phyloP scores from a whole-genome alignment of 148 eudicot species.

The Cornus suecica region DNA sequence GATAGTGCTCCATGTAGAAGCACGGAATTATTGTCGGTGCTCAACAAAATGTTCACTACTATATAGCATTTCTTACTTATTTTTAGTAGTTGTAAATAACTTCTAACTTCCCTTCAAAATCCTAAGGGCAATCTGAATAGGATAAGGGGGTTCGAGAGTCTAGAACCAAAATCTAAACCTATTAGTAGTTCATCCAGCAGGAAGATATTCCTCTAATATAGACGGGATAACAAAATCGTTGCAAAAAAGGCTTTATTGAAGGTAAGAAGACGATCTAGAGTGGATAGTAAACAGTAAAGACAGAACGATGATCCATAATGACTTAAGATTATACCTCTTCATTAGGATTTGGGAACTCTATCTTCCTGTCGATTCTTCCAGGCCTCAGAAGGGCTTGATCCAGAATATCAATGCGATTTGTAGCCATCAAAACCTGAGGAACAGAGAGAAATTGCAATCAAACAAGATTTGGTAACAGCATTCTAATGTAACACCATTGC shows the following conservation, averaged over 20 bases:
- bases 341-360: slow-evolving; percentile 75
- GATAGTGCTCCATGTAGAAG: not conserved
- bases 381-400: slow-evolving; percentile 80
- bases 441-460: not conserved
- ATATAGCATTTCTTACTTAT: not conserved
- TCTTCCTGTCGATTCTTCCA: slow-evolving; percentile 74
- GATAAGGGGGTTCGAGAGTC: not conserved
- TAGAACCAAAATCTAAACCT: not conserved
- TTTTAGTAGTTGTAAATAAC: not conserved
- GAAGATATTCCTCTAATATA: not conserved
- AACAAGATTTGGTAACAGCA: not conserved
- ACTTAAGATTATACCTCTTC: slow-evolving; percentile 45
- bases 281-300: not conserved
- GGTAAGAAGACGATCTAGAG: not conserved
- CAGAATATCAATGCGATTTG: slow-evolving; percentile 65
- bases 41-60: not conserved
- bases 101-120: not conserved
- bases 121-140: not conserved
- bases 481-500: not conserved
- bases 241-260: no score
- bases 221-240: not conserved
- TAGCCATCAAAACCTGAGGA: slow-evolving; percentile 62
- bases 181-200: not conserved
- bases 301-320: not conserved
- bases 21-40: not conserved